Evolutionary conservation across 2,329 filamentous ascomycete genomes (phyloP), one percentile per base, ranked within the genome.

Genomic region (Pestalotiopsis sp.): DNA sequence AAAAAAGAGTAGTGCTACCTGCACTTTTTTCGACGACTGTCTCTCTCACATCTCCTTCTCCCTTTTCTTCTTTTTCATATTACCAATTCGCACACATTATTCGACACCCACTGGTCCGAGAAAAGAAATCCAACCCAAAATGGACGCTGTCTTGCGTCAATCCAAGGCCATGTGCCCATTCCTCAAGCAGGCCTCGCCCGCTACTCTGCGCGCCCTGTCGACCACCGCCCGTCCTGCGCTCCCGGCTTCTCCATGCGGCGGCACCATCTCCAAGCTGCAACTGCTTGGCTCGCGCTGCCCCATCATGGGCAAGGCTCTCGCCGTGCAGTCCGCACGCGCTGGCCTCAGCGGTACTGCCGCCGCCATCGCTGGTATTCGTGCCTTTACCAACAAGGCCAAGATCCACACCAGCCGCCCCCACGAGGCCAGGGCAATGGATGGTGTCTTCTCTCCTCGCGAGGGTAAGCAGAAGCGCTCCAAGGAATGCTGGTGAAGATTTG

Each of bases 81-180:
- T 36, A 36, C 31, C 31, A 36, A 36, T 36, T 36, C 31, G 7
- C 2, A 36, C 31, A 41, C 25, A 13, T 41, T 23, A n/a, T 59
- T 11, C 57, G 17, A 14, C 56, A 7, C 5, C n/a, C n/a, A 58
- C 56, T 23, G 62, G 23, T n/a, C 20, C 9, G 62, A 45, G 38
- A 12, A 65, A 49, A 45, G 17, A 27, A 31, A 52, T 70, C 77
- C 31, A 36, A 84, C 65, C 73, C 79, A 71, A 17, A 78, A 99
- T 99, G 96, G 96, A 99, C 87, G 89, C 93, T 77, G 91, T 98
- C 76, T 90, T 98, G 77, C 94, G 94, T 82, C 95, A 98, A 83
- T 98, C 95, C 80, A 94, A 95, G 87, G 90, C 93, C 80, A 92
- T 99, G 91, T 99, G 96, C 84, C 96, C 96, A 68, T 99, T 99